Conservation (phyloP, 2,329 filamentous ascomycete genomes). For the Shiraia bambusicola region DNA sequence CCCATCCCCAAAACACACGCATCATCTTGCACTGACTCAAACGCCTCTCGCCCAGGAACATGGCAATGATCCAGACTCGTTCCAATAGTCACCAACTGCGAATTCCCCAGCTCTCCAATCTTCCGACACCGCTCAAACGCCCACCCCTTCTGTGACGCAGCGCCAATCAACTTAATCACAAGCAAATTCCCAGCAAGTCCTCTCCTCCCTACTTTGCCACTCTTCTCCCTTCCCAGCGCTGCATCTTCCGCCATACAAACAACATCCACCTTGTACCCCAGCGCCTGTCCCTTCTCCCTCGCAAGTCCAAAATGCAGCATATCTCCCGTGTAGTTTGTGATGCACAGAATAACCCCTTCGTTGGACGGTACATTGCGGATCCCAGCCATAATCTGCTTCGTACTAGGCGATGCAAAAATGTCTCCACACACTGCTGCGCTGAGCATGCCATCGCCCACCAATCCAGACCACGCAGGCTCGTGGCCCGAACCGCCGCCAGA, state of each 20-base stretch:
- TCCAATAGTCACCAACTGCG: slow-evolving; percentile 53
- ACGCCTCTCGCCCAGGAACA: slow-evolving; percentile 54
- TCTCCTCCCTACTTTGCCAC: slow-evolving; percentile 51
- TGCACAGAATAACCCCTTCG: slow-evolving; percentile 51
- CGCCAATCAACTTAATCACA: slow-evolving; percentile 51
- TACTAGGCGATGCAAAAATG: slow-evolving; percentile 52
- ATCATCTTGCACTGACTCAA: slow-evolving; percentile 49
- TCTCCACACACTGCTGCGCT: slow-evolving; percentile 52
- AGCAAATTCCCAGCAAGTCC: slow-evolving; percentile 55
- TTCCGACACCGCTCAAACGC: slow-evolving; percentile 49
- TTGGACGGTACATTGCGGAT: slow-evolving; percentile 50
- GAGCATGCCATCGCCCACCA: slow-evolving; percentile 53
- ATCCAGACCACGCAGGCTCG: slow-evolving; percentile 53
- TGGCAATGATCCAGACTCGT: slow-evolving; percentile 56
- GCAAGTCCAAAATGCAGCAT: slow-evolving; percentile 54
- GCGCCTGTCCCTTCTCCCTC: slow-evolving; percentile 49
- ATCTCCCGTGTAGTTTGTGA: slow-evolving; percentile 54
- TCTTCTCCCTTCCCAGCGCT: slow-evolving; percentile 51
- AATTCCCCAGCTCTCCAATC: slow-evolving; percentile 49
- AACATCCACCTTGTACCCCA: slow-evolving; percentile 50
- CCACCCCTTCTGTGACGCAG: slow-evolving; percentile 49
- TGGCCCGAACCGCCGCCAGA: slow-evolving; percentile 53
- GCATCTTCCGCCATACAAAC: slow-evolving; percentile 54
- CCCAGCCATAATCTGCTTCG: slow-evolving; percentile 54
- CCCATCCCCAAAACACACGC: slow-evolving; percentile 50